Percentiles rank a stretch among this genome's conserved stretches.
phyloP scores from a whole-genome alignment of 2,329 filamentous ascomycete species.

The Stagonosporopsis chrysanthemi region DNA sequence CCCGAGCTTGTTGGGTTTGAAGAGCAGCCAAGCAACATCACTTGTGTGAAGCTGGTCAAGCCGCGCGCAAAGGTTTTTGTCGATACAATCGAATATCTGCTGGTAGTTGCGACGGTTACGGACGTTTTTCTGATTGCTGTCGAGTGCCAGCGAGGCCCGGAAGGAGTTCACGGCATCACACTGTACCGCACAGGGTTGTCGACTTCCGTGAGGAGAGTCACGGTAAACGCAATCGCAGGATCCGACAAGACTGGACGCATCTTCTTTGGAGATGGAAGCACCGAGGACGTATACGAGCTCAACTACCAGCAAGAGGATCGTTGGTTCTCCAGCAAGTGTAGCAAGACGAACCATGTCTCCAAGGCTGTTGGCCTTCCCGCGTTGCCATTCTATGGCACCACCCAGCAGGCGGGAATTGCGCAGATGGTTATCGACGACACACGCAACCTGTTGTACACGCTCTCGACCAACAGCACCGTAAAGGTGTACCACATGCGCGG shows the following conservation, averaged over 20 bases:
- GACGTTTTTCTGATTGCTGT: slow-evolving; percentile 91
- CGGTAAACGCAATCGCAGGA: slow-evolving; percentile 79
- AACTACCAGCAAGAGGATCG: slow-evolving; percentile 97
- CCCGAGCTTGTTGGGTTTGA: slow-evolving; percentile 92
- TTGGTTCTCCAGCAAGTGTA: slow-evolving; percentile 90
- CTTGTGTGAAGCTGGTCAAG: slow-evolving; percentile 84
- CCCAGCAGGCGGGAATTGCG: slow-evolving; percentile 67
- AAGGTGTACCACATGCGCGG: slow-evolving; percentile 87
- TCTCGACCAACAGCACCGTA: slow-evolving; percentile 88
- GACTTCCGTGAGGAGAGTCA: slow-evolving; percentile 75
- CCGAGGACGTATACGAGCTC: slow-evolving; percentile 91
- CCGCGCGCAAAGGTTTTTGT: slow-evolving; percentile 90
- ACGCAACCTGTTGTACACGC: slow-evolving; percentile 85
- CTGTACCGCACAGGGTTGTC: slow-evolving; percentile 91
- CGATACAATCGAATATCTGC: slow-evolving; percentile 80
- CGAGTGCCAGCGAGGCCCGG: slow-evolving; percentile 67
- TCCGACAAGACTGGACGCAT: slow-evolving; percentile 83
- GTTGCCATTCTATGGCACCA: slow-evolving; percentile 36
- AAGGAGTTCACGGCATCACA: slow-evolving; percentile 74
- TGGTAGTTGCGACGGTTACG: slow-evolving; percentile 85
- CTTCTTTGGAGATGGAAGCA: slow-evolving; percentile 83
- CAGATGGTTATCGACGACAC: slow-evolving; percentile 90
- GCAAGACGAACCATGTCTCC: slow-evolving; percentile 87
- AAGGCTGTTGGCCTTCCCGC: slow-evolving; percentile 69
- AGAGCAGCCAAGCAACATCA: slow-evolving; percentile 86